Percentiles rank a stretch among this genome's conserved stretches.
phyloP scores from a whole-genome alignment of 495 filamentous ascomycete species.

The Opeltia flavorubescens region DNA sequence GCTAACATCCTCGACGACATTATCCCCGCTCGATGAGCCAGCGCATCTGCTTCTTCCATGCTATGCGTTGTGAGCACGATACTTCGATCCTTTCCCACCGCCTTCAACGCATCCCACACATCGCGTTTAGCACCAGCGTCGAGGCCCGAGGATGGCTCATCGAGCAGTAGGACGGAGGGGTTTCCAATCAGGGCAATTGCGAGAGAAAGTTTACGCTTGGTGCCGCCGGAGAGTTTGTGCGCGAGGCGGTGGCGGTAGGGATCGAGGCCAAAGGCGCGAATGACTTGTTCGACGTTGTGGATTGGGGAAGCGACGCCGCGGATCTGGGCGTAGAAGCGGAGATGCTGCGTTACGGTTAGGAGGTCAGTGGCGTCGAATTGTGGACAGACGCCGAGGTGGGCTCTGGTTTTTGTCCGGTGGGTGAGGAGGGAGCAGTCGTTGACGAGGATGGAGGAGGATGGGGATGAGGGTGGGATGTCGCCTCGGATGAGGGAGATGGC shows the following conservation, averaged over 20 bases:
- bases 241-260: conserved; percentile 48
- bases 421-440: conserved; percentile 50
- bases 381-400: conserved; percentile 51
- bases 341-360: conserved; percentile 59
- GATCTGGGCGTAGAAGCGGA: conserved; percentile 58
- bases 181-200: conserved; percentile 70
- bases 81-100: conserved; percentile 41
- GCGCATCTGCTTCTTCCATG: conserved; percentile 69
- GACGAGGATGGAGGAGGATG: conserved; percentile 50
- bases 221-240: conserved; percentile 53
- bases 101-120: conserved; percentile 58
- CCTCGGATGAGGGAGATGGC: conserved; percentile 75
- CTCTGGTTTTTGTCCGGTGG: conserved; percentile 48
- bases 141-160: conserved; percentile 56
- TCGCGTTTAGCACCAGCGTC: conserved; percentile 60
- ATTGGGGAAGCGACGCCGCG: conserved; percentile 49
- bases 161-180: conserved; percentile 55
- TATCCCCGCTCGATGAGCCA: conserved; percentile 57
- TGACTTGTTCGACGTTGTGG: conserved; percentile 45
- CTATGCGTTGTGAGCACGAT: conserved; percentile 64
- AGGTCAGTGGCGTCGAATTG: conserved; percentile 36
- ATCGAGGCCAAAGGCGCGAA: conserved; percentile 44
- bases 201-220: conserved; percentile 57
- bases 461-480: conserved; percentile 48
- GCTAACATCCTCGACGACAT: conserved; percentile 59